phyloP scores from a whole-genome alignment of 768 basidiomycete genomes.

The Phlebiopsis gigantea region DNA sequence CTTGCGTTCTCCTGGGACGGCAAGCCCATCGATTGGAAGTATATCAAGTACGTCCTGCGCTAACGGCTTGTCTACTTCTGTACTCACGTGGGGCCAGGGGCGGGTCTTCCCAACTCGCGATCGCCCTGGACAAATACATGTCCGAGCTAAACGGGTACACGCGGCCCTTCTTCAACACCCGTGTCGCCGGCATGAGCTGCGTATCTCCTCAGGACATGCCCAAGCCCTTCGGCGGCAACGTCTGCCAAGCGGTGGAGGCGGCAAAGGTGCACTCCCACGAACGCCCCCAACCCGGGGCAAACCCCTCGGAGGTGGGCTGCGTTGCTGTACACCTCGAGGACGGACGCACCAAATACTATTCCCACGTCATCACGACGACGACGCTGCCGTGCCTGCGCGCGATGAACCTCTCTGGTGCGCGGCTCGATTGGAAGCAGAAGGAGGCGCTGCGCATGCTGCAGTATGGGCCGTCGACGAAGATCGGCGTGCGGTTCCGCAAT shows the following conservation, averaged over 20 bases:
- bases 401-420: slow-evolving; percentile 22
- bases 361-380: slow-evolving; percentile 38
- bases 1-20: slow-evolving; percentile 4
- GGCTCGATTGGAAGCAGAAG: slow-evolving; percentile 16
- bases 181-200: background rate
- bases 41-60: slow-evolving; percentile 7
- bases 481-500: slow-evolving; percentile 37
- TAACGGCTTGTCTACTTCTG: too few species aligned
- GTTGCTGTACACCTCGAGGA: background rate
- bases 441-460: slow-evolving; percentile 33
- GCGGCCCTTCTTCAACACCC: background rate
- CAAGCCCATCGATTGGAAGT: slow-evolving; percentile 2
- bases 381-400: slow-evolving; percentile 32
- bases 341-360: slow-evolving; percentile 17
- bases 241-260: background rate
- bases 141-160: background rate
- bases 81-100: too few species aligned
- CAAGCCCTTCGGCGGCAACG: background rate
- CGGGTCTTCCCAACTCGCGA: background rate
- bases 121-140: background rate
- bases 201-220: background rate
- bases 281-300: background rate
- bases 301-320: background rate
- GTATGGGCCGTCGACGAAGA: slow-evolving; percentile 35
- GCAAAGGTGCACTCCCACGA: background rate